Evolutionary conservation across 2,329 filamentous ascomycete species (phyloP), one percentile per base, ranked within the genome.

Genomic region (Dactylellina haptotyla): DNA sequence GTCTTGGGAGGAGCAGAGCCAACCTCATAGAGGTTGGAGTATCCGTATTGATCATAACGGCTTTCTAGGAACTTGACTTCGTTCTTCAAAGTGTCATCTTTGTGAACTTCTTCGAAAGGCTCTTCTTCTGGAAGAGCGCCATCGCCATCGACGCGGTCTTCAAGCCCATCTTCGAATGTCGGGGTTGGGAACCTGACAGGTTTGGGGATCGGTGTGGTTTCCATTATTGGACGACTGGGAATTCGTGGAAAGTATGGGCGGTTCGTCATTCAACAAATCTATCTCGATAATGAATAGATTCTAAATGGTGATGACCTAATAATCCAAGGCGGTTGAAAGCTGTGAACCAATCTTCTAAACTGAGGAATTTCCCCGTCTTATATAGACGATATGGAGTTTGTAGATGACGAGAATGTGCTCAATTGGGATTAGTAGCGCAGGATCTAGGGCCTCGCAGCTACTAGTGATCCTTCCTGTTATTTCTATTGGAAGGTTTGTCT

Each of bases 1-100:
- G 75, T 9, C 34, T 67, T 67, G 25, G 78, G 30, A 76, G 76
- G 43, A 75, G 77, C 39, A 76, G 78, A 34, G 75, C 79, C 50
- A 12, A 78, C 78, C 67, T 80, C 80, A 26, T 75, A 73, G 50
- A 80, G 77, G 45, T 78, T 79, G 6, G 62, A 62, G 16, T 76
- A 75, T 4, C 78, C 77, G 63, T 79, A 77, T 34, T 76, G 76
- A 50, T 79, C 79, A 62, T 77, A 79, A 20, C 78, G 79, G 50
- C 77, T 78, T 50, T 80, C 79, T 14, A 81, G 78, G 51, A 80
- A 78, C 67, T 80, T 80, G 59, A 80, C 58, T 43, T 46, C 56
- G n/a, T 62, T 70, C 28, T 73, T 41, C 57, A 76, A 54, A 8
- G 9, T 51, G 3, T 53, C 50, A 12, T 61, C 57, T 51, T 51